These are phyloP conservation scores for Rosa rugosa DNA, from an alignment of 306 rosid species.

Conservation along the genomic window DNA sequence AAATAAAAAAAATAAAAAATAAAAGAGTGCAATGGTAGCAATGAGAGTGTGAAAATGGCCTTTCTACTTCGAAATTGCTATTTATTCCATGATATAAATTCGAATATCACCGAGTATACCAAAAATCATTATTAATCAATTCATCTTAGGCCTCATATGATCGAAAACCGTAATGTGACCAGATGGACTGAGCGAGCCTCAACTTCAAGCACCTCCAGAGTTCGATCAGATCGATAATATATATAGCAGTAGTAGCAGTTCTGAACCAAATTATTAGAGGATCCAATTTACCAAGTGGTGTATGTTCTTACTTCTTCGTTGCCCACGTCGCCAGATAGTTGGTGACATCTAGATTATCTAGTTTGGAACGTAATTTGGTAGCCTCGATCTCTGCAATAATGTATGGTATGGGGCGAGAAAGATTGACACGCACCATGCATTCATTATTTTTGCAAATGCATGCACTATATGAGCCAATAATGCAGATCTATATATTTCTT, in stretches of 20 bases:
- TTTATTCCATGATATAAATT: too few relatives aligned
- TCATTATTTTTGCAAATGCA: not conserved
- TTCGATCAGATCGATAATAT: not conserved
- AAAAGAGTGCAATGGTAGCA: too few relatives aligned
- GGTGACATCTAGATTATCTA: not conserved
- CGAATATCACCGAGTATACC: too few relatives aligned
- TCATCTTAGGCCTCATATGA: too few relatives aligned
- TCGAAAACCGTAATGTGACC: not conserved
- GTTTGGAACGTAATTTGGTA: not conserved
- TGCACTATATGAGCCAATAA: not conserved
- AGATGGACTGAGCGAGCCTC: not conserved
- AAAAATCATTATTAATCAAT: too few relatives aligned
- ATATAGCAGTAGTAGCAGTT: not conserved
- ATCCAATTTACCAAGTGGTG: not conserved
- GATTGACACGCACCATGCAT: not conserved
- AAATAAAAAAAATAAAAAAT: too few relatives aligned
- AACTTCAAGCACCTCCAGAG: not conserved
- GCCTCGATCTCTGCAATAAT: not conserved
- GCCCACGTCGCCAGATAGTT: not conserved
- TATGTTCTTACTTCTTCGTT: not conserved
- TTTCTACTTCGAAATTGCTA: too few relatives aligned
- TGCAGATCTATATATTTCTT: not conserved
- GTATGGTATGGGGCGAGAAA: not conserved
- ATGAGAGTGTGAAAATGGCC: too few relatives aligned
- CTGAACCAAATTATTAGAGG: not conserved